These are phyloP conservation scores for Geosmithia flava DNA, from an alignment of 2,329 filamentous ascomycete genomes.

Conservation along the genomic window DNA sequence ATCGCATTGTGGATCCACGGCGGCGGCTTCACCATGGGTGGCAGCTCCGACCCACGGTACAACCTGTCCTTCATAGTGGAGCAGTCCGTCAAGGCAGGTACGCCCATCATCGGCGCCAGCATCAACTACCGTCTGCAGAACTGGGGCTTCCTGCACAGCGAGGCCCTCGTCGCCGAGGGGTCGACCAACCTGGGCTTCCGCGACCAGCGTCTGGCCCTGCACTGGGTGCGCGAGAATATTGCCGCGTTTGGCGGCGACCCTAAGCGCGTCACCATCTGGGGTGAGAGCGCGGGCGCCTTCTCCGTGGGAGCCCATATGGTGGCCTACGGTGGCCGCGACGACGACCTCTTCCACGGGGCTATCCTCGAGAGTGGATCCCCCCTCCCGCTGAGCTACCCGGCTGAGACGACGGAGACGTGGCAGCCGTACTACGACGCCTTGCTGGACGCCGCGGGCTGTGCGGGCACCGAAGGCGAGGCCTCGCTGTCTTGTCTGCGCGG, in stretches of 20 bases:
- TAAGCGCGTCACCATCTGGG: constrained; percentile 37
- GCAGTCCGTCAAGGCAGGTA: constrained; percentile 12
- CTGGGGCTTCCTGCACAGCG: constrained; percentile 31
- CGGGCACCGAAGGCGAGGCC: constrained; percentile 4
- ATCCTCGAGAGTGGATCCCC: constrained; percentile 22
- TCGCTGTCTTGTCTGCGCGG: constrained; percentile 12
- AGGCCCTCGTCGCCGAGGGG: constrained; percentile 17
- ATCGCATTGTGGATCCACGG: constrained; percentile 27
- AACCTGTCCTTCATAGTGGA: constrained; percentile 10
- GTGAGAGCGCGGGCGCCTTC: constrained; percentile 38
- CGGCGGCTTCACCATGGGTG: constrained; percentile 20
- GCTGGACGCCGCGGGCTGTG: constrained; percentile 7
- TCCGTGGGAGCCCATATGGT: constrained; percentile 23
- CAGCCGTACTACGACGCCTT: constrained; percentile 10
- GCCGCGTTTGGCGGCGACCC: constrained; percentile 39
- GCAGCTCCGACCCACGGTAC: constrained; percentile 19
- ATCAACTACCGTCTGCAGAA: constrained; percentile 27
- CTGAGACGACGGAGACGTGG: constrained; percentile 1
- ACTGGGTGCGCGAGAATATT: constrained; percentile 42
- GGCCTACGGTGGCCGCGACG: constrained; percentile 7
- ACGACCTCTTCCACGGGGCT: constrained; percentile 18
- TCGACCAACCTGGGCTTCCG: constrained; percentile 38
- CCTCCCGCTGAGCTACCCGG: neutral
- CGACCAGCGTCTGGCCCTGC: constrained; percentile 37
- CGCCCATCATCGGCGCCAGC: constrained; percentile 28